These are phyloP conservation scores for Saccharomyces hybrid DNA, from an alignment of 1,139 yeast genomes.

Conservation along the genomic window DNA sequence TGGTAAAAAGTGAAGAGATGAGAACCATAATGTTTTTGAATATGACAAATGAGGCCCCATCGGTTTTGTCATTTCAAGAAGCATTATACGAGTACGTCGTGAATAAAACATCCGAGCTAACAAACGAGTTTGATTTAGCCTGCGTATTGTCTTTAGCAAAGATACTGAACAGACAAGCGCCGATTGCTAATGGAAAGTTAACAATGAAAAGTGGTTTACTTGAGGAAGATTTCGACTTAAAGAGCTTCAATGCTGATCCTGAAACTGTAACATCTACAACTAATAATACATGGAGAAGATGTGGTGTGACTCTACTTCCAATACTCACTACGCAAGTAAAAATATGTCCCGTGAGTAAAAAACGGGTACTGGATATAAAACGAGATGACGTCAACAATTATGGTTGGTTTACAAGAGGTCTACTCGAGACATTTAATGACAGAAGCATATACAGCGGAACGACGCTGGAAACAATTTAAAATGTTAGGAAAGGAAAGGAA, in stretches of 20 bases:
- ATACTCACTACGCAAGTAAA: conserved; percentile 31
- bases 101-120: conserved; percentile 15
- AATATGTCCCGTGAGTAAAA: conserved; percentile 33
- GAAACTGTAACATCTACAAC: conserved; percentile 24
- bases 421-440: conserved; percentile 21
- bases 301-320: conserved; percentile 34
- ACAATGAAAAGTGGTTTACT: conserved; percentile 28
- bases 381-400: conserved; percentile 26
- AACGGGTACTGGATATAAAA: conserved; percentile 31
- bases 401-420: conserved; percentile 31
- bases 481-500: no score
- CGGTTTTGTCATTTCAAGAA: conserved; percentile 21
- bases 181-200: conserved; percentile 7
- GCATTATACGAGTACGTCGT: conserved; percentile 27
- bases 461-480: conserved; percentile 5
- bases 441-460: conserved; percentile 29
- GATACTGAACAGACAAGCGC: conserved; percentile 12
- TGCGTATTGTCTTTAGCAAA: conserved; percentile 24
- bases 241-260: conserved; percentile 10
- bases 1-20: conserved; percentile 19
- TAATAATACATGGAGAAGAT: conserved; percentile 33
- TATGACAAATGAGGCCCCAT: conserved; percentile 20
- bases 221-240: conserved; percentile 28
- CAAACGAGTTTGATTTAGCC: conserved; percentile 29
- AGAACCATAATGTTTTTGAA: conserved; percentile 23